Base-by-base conservation (phyloP, 164 flowering plant species). In the Nymphaea colorata region DNA sequence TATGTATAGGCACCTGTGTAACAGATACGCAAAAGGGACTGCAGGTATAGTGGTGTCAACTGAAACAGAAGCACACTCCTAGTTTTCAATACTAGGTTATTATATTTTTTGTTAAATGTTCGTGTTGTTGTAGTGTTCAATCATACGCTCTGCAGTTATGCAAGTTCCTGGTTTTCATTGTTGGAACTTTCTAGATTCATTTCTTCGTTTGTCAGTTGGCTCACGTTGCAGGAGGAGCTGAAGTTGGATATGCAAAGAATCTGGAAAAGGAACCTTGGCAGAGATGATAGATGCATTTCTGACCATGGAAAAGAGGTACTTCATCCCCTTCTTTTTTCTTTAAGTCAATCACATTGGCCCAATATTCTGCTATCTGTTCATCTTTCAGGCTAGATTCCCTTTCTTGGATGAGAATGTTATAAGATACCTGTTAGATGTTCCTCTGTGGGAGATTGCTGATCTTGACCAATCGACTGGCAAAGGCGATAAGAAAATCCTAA, bases 341-440 rank as follows among this genome's bases (percentile, higher is more conserved):
- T 7, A 47, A 6, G 55, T 47, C 55, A 47, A 47, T 47, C 55
- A 47, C 12, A 7, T 47, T 47, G 11, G 12, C 11, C 55, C 55
- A 47, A 6, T 47, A 47, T 6, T 47, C 55, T 47, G 55, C 55
- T 47, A 47, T 47, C 7, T 25, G 36, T 25, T 25, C 36, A 25
- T 55, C 3, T 45, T 61, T 65, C 65, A 93, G 97, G 99, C 97
- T 60, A 84, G 98, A 75, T 95, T 90, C 72, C 99, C 98, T 12
- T 95, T 90, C 79, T 77, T 95, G 82, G 99, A 95, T 75, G 99
- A 95, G 77, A 90, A 92, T 79, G 98, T 95, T 68, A 90, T 95
- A 67, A 80, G 70, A 76, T 79, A 78, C 51, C 75, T 95, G 67
- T 87, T 95, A 59, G 89, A 81, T 66, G 74, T 90, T 72, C 99